These are phyloP conservation scores for Pelargonium myrrhifolium DNA, from an alignment of 441 rosid species.

Conservation along the genomic window DNA sequence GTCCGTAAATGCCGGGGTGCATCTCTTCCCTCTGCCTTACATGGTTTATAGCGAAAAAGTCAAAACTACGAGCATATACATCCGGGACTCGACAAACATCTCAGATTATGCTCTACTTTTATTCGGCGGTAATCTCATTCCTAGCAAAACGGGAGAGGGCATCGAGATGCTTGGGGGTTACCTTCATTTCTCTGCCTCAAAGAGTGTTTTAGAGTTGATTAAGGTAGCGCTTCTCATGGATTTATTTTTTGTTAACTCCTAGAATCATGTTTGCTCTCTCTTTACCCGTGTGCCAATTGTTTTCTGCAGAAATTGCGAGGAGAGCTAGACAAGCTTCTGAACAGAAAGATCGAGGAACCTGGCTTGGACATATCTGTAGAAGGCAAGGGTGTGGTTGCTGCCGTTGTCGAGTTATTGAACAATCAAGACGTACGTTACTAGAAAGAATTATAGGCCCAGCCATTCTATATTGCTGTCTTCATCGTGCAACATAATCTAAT, in stretches of 20 bases:
- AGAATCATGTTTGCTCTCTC: background rate
- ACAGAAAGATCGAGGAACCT: slow-evolving; percentile 83
- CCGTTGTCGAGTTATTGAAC: slow-evolving; percentile 73
- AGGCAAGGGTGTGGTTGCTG: slow-evolving; percentile 84
- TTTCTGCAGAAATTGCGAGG: slow-evolving; percentile 59
- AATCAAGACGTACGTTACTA: slow-evolving; percentile 36
- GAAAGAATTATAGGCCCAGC: too few relatives aligned
- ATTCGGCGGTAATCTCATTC: slow-evolving; percentile 76
- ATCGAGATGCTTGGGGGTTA: slow-evolving; percentile 97
- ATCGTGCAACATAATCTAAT: too few relatives aligned
- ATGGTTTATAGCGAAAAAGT: slow-evolving; percentile 83
- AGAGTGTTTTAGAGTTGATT: slow-evolving; percentile 65
- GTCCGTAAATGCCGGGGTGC: slow-evolving; percentile 78
- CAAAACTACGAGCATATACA: slow-evolving; percentile 65
- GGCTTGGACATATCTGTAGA: slow-evolving; percentile 62
- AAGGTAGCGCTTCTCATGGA: slow-evolving; percentile 30
- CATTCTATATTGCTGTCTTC: too few relatives aligned
- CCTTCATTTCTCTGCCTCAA: slow-evolving; percentile 90
- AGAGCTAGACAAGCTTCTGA: slow-evolving; percentile 74
- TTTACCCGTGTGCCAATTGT: slow-evolving; percentile 8
- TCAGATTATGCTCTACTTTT: slow-evolving; percentile 87
- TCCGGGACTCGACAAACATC: slow-evolving; percentile 85
- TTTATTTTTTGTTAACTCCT: background rate
- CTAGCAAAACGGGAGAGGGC: slow-evolving; percentile 66
- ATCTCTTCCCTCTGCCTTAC: slow-evolving; percentile 74